A percentile compares a stretch with the other conserved stretches of the same genome.
These are phyloP conservation scores for Talaromyces ruber DNA, from an alignment of 495 filamentous ascomycete genomes.

Conservation along the genomic window DNA sequence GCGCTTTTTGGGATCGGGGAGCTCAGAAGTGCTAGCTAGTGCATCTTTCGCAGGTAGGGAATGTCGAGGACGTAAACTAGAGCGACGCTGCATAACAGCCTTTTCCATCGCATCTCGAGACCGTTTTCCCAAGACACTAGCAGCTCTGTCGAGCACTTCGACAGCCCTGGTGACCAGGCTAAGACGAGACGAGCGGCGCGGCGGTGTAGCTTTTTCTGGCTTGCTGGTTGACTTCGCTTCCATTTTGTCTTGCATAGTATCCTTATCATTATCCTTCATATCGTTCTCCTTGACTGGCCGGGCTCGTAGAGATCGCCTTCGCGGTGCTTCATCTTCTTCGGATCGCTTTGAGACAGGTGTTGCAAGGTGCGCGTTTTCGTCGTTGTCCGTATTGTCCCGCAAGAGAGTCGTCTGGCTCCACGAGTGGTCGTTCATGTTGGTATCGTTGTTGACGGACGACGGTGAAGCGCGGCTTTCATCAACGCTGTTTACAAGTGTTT, in stretches of 20 bases:
- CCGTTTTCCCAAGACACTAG: slow-evolving; percentile 47
- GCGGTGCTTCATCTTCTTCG: slow-evolving; percentile 30
- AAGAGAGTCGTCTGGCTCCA: slow-evolving; percentile 26
- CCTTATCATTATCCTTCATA: slow-evolving; percentile 19
- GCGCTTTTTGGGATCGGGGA: slow-evolving; percentile 35
- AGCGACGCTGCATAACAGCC: slow-evolving; percentile 32
- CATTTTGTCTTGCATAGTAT: slow-evolving; percentile 21
- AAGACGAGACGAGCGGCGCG: slow-evolving; percentile 31
- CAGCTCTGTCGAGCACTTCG: slow-evolving; percentile 32
- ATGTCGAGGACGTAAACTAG: slow-evolving; percentile 32
- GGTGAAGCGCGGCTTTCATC: slow-evolving; percentile 24
- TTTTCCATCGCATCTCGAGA: slow-evolving; percentile 34
- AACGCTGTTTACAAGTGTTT: slow-evolving; percentile 25
- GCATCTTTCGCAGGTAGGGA: slow-evolving; percentile 23
- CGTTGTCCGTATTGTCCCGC: slow-evolving; percentile 22
- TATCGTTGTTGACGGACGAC: slow-evolving; percentile 32
- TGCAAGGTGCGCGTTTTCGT: slow-evolving; percentile 19
- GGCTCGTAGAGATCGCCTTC: slow-evolving; percentile 37
- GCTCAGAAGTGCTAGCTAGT: slow-evolving; percentile 14
- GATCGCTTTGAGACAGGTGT: slow-evolving; percentile 23
- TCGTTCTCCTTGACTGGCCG: slow-evolving; percentile 31
- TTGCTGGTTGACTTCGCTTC: slow-evolving; percentile 11
- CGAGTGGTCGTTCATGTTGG: slow-evolving; percentile 36
- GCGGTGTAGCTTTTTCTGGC: slow-evolving; percentile 12
- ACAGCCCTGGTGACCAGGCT: slow-evolving; percentile 35